Evolutionary conservation across 2,329 filamentous ascomycete genomes (phyloP), one percentile per base, ranked within the genome.

Genomic region (Ophiosphaerella narmari): DNA sequence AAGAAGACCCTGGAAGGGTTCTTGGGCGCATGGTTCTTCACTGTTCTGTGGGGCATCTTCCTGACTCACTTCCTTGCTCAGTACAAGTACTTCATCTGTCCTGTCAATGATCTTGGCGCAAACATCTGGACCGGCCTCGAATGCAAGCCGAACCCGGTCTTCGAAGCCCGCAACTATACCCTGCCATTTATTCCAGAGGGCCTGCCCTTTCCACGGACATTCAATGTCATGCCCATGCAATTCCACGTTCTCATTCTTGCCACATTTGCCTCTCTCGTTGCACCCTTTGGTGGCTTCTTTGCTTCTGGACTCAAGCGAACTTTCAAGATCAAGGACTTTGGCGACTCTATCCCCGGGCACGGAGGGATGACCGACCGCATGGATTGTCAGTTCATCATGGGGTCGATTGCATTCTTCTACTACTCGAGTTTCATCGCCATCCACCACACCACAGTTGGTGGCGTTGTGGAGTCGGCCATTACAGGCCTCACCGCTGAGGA

Each of bases 311-410:
- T 99, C 50, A 99, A 99, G 83, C 90, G 94, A 26, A 97, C 93
- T 4, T 99, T 99, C 80, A 97, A 99, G 79, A 95, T 99, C 82
- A 99, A 99, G 82, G 94, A 99, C 78, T 99, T 99, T 77, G 94
- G 94, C 62, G 90, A 99, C 75, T 96, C 91, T 1, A 99, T 99
- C 63, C 94, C 94, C 1, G 94, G 94, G 18, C 94, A 99, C 67
- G 94, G 94, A 54, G 94, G 94, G 63, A 97, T 99, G 78, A 99
- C 94, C 13, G 94, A 99, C 72, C 89, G 94, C 55, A 97, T 99
- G 93, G 94, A 99, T 72, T 99, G 94, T 74, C 94, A 99, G 72
- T 99, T 99, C 78, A 97, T 97, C 79, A 99, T 99, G 94, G 94
- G 94, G 7, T 94, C 96, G 76, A 97, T 99, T 67, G 86, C 93